Percentiles rank a stretch among this genome's conserved stretches.
Evolutionary conservation across 768 basidiomycete genomes (phyloP).

Genomic region (Aureoboletus auriporus): DNA sequence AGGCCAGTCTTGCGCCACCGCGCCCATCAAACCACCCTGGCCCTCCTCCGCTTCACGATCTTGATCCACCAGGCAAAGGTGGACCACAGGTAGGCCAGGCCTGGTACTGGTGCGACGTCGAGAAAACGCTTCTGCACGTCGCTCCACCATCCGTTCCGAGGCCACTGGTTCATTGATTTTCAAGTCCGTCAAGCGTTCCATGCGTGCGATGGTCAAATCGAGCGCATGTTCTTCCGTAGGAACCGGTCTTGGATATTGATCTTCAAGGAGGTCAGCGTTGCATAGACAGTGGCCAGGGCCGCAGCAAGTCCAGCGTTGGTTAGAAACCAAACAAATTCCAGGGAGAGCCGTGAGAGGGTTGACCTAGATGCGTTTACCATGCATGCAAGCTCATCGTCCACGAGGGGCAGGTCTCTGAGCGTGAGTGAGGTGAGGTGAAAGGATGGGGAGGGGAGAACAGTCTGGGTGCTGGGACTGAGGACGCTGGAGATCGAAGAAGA

Average conservation of each 20-base stretch:
- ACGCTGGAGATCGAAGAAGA: background rate
- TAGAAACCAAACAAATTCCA: background rate
- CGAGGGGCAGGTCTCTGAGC: background rate
- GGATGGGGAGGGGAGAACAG: background rate
- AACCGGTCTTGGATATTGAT: background rate
- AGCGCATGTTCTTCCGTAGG: slow-evolving; percentile 1
- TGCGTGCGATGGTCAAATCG: slow-evolving; percentile 1
- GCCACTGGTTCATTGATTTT: background rate
- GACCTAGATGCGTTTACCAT: slow-evolving; percentile 3
- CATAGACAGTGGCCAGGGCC: background rate
- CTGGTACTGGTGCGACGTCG: background rate
- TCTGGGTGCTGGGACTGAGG: background rate
- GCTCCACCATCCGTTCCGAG: slow-evolving; percentile 8
- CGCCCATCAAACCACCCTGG: background rate
- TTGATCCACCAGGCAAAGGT: background rate
- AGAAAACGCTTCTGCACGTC: slow-evolving; percentile 3
- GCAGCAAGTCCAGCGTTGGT: slow-evolving; percentile 6
- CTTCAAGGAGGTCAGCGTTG: background rate
- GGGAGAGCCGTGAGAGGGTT: slow-evolving; percentile 5
- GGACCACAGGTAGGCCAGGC: no score
- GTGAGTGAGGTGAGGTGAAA: slow-evolving; percentile 2
- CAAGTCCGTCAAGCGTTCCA: slow-evolving; percentile 3
- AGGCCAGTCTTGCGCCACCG: background rate
- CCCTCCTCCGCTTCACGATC: background rate
- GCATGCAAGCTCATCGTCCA: slow-evolving; percentile 9